Conservation (phyloP, 2,329 filamentous ascomycete genomes). For the Pyrenochaeta sp. region DNA sequence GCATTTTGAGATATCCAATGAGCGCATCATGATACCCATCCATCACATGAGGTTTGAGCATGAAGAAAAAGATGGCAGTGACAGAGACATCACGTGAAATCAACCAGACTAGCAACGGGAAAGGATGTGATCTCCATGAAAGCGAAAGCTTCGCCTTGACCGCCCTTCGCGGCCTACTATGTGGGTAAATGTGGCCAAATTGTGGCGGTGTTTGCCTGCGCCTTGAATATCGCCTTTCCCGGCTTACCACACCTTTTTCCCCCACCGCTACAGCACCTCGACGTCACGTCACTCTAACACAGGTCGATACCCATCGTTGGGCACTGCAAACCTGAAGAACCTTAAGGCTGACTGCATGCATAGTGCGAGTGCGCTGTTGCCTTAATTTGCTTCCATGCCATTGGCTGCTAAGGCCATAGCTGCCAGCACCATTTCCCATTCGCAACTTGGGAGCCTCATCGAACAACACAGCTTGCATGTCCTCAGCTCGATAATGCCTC, state of each 20-base stretch:
- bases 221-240: neutral
- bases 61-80: no score
- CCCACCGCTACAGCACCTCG: neutral
- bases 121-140: no score
- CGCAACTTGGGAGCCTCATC: neutral
- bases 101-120: no score
- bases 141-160: neutral
- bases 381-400: neutral
- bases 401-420: neutral
- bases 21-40: no score
- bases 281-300: neutral
- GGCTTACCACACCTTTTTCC: neutral
- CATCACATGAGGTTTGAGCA: no score
- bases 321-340: neutral
- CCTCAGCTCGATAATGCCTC: neutral
- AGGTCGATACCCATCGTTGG: neutral
- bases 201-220: neutral
- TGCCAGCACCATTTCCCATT: neutral
- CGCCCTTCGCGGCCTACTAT: neutral
- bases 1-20: constrained; percentile 1
- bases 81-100: no score
- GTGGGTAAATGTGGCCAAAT: neutral
- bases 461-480: neutral
- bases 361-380: neutral
- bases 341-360: neutral